These are phyloP conservation scores for Iris macrosiphon DNA, from an alignment of 106 monocot genomes.

Conservation along the genomic window DNA sequence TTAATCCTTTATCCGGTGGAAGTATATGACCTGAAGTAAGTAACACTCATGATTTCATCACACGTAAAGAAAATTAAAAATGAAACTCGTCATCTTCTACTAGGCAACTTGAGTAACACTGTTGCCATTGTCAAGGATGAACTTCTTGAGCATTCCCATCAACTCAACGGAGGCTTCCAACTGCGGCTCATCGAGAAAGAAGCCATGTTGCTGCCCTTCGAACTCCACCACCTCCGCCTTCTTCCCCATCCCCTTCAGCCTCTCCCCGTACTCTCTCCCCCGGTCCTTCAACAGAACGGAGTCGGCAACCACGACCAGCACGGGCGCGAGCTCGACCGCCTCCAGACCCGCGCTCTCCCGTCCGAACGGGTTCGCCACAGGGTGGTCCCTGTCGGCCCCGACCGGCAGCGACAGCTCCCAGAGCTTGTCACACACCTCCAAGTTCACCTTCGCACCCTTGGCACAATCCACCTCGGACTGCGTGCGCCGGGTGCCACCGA, in stretches of 20 bases:
- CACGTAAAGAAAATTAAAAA: too few species aligned
- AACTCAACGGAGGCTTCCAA: conserved; percentile 34
- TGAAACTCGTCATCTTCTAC: too few species aligned
- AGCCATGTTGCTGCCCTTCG: conserved; percentile 55
- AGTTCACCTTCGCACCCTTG: conserved; percentile 42
- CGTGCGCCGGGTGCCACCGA: conserved; percentile 42
- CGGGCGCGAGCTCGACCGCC: conserved; percentile 21
- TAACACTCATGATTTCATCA: too few species aligned
- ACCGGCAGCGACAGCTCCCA: conserved; percentile 56
- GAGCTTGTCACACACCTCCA: conserved; percentile 45
- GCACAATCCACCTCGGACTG: conserved; percentile 58
- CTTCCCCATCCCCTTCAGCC: conserved; percentile 44
- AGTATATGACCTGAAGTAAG: too few species aligned
- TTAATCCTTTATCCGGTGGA: too few species aligned
- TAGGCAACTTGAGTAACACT: too few species aligned
- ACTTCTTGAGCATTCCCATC: conserved; percentile 29
- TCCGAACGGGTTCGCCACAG: conserved; percentile 43
- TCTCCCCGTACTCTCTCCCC: conserved; percentile 33
- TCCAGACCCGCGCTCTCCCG: conserved; percentile 15
- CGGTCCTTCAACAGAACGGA: conserved; percentile 50
- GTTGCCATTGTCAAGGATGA: conserved; percentile 22
- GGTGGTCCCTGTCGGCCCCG: conserved; percentile 43
- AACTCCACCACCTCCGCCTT: conserved; percentile 50
- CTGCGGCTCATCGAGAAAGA: conserved; percentile 36
- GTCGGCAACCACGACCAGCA: conserved; percentile 58